These are phyloP conservation scores for Microbotryum violaceum DNA, from an alignment of 1,284 basidiomycete species.

Conservation along the genomic window DNA sequence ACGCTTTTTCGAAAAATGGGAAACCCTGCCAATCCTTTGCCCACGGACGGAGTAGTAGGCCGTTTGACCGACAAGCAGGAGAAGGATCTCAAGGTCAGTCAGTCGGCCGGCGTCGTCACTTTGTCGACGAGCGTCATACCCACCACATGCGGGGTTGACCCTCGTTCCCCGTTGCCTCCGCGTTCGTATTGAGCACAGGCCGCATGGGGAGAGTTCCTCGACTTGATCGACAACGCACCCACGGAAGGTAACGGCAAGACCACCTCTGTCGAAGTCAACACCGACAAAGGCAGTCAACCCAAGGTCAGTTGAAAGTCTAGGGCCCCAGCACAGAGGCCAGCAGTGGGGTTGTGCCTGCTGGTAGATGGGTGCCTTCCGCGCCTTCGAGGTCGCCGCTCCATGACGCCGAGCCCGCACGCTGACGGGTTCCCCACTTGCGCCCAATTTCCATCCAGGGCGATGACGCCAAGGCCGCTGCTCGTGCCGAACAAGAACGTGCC, in stretches of 20 bases:
- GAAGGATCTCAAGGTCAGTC: slow-evolving; percentile 37
- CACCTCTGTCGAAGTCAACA: slow-evolving; percentile 10
- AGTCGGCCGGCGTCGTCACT: background rate
- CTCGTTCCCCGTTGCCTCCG: background rate
- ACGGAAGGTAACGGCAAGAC: slow-evolving; percentile 10
- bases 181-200: background rate
- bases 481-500: slow-evolving; percentile 38
- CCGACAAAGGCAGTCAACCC: slow-evolving; percentile 30
- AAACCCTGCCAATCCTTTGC: background rate
- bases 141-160: slow-evolving; percentile 15
- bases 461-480: slow-evolving; percentile 37
- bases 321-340: no score
- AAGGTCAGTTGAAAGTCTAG: slow-evolving; percentile 34
- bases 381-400: no score
- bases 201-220: slow-evolving; percentile 20
- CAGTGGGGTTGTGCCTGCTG: background rate
- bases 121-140: slow-evolving; percentile 26
- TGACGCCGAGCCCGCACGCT: no score
- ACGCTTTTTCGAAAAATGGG: no score
- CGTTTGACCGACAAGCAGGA: slow-evolving; percentile 39
- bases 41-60: slow-evolving; percentile 35
- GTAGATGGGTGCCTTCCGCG: no score
- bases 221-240: slow-evolving; percentile 30
- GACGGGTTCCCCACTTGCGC: no score
- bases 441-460: slow-evolving; percentile 13